phyloP scores from a whole-genome alignment of 108 stramenopile species.

The Aurantiochytrium sp. region DNA sequence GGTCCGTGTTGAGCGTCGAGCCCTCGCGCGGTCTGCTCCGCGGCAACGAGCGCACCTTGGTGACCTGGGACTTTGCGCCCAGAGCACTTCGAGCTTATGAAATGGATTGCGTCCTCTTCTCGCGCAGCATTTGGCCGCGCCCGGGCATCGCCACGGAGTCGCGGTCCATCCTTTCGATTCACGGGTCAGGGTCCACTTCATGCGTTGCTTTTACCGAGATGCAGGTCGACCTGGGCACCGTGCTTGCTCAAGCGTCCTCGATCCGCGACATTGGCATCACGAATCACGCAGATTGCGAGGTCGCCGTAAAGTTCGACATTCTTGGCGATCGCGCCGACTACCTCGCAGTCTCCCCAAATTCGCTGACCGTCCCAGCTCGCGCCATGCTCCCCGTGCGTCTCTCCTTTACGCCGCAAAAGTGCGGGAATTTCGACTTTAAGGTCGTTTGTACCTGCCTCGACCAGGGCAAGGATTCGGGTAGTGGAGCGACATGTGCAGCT shows the following conservation, averaged over 20 bases:
- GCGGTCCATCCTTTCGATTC: background rate
- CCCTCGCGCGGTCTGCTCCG: conserved; percentile 22
- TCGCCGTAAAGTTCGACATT: background rate
- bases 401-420: background rate
- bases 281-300: background rate
- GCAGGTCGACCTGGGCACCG: background rate
- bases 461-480: background rate
- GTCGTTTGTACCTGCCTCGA: background rate
- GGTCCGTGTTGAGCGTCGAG: conserved; percentile 15
- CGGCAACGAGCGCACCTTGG: conserved; percentile 20
- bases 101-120: background rate
- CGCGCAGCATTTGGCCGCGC: background rate
- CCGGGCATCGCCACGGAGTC: background rate
- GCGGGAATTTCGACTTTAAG: background rate
- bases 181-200: background rate
- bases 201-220: background rate
- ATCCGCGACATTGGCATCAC: background rate
- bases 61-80: conserved; percentile 28
- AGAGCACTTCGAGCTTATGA: conserved; percentile 20
- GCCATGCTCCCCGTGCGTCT: background rate
- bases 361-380: background rate
- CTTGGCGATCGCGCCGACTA: background rate
- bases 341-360: background rate
- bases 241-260: background rate
- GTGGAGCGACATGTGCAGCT: background rate